Evolutionary conservation across 1,139 yeast species (phyloP).

Genomic region (Pichia cactophila): DNA sequence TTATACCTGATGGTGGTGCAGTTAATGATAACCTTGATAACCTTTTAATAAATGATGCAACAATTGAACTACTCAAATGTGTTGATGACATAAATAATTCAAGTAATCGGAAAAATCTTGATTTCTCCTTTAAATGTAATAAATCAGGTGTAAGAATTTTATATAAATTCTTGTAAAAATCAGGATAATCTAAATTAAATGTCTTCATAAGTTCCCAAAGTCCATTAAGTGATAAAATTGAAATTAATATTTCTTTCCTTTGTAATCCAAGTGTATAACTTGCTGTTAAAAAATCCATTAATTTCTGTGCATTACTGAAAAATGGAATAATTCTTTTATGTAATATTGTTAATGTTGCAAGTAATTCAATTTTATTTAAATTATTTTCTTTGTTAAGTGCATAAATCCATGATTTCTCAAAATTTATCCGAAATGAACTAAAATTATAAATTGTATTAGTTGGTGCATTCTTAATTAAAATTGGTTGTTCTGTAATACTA

Average conservation of each 20-base stretch:
- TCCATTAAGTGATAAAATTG: constrained; percentile 81
- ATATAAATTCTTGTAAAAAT: constrained; percentile 77
- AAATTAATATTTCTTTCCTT: constrained; percentile 46
- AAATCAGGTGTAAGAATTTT: constrained; percentile 69
- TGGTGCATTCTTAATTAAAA: constrained; percentile 43
- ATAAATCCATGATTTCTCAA: constrained; percentile 62
- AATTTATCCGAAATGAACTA: constrained; percentile 52
- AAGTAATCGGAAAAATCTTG: constrained; percentile 80
- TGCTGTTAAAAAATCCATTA: constrained; percentile 92
- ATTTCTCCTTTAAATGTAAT: constrained; percentile 70
- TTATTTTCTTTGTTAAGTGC: constrained; percentile 40
- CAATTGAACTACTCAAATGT: constrained; percentile 73
- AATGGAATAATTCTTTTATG: constrained; percentile 83
- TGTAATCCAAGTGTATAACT: constrained; percentile 47
- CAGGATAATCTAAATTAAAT: constrained; percentile 86
- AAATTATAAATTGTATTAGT: constrained; percentile 37
- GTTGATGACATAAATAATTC: constrained; percentile 83
- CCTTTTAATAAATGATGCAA: constrained; percentile 84
- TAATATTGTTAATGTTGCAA: constrained; percentile 56
- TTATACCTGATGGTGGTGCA: constrained; percentile 89
- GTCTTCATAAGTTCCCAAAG: constrained; percentile 77
- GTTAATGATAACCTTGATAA: constrained; percentile 66
- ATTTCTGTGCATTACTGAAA: constrained; percentile 67
- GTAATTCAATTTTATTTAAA: constrained; percentile 45
- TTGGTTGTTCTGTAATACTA: constrained; percentile 28